Evolutionary conservation across 768 basidiomycete species (phyloP).

Genomic region (Boletus rex-veris): DNA sequence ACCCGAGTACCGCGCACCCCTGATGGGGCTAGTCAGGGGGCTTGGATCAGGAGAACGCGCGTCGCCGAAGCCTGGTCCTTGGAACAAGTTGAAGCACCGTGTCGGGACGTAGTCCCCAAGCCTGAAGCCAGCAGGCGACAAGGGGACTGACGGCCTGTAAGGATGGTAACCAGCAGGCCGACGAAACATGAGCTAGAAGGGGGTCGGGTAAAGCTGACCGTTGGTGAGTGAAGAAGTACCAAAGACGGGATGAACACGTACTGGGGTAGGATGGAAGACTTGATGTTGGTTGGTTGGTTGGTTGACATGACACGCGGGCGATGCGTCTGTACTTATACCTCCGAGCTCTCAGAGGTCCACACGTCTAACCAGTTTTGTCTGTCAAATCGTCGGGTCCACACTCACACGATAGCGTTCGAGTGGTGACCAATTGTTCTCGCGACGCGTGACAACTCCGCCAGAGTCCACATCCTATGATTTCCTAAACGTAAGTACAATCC

Average conservation of each 20-base stretch:
- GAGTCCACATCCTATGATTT: conserved; percentile 2
- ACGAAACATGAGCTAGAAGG: conserved; percentile 18
- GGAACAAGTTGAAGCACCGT: conserved; percentile 21
- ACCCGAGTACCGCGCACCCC: not conserved
- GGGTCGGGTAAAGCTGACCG: not conserved
- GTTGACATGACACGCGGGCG: not conserved
- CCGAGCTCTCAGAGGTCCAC: conserved; percentile 1
- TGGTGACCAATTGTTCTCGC: conserved; percentile 16
- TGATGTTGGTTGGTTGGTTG: not conserved
- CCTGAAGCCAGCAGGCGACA: conserved; percentile 30
- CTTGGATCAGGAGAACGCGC: conserved; percentile 14
- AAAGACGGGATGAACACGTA: not conserved
- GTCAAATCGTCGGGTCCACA: conserved; percentile 3
- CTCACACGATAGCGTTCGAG: not conserved
- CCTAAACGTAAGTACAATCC: not conserved
- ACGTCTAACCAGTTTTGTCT: conserved; percentile 5
- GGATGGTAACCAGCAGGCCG: conserved; percentile 13
- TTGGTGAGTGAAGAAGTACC: not conserved
- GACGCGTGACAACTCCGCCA: conserved; percentile 1
- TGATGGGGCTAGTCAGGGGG: conserved; percentile 18
- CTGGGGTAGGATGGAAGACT: not conserved
- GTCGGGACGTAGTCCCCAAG: conserved; percentile 14
- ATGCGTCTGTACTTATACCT: conserved; percentile 18
- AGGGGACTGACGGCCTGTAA: conserved; percentile 8
- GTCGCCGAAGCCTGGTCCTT: conserved; percentile 5